Base-by-base conservation (phyloP, 2,329 filamentous ascomycete genomes). In the Tolypocladium pustulatum region DNA sequence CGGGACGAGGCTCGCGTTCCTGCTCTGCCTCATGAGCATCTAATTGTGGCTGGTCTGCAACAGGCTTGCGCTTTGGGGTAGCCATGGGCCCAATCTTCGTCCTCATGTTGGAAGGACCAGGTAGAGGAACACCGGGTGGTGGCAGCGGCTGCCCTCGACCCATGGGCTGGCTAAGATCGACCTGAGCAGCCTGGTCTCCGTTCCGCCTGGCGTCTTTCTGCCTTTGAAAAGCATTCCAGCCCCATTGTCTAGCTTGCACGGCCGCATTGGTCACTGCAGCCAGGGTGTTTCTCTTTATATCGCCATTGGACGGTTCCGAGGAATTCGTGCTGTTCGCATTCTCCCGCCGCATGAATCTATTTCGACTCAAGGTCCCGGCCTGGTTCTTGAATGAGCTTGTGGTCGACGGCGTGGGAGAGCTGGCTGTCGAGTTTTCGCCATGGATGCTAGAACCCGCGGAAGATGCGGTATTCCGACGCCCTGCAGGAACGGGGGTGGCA, bases 121-220 rank as follows among this genome's bases (percentile, higher is more conserved):
- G 91, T 1, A 96, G 78, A 4, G 91, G 91, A 52, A 82, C 86
- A 2, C 91, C 91, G 2, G 88, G 89, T 10, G 91, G 90, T 54
- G 90, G 91, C 22, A 96, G 76, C 1, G 91, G 91, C 65, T 88
- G 87, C 0, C 91, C 91, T 43, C 91, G 82, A 1, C 91, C 91
- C 76, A 95, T 91, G 2, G 91, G 91, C 65, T 90, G 83, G 63
- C 71, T 73, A 60, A 81, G 63, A 73, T 84, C 71, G 61, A 83
- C 69, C 10, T 68, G 69, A 30, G 59, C 66, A 30, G 63, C 60
- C 22, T 67, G 67, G 4, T 74, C 72, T 17, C 65, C 66, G 30
- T 68, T 66, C 57, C 68, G 71, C 54, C 71, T 73, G 34, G 68
- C 69, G 52, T 80, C 77, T 52, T 77, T 78, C 59, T 78, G 76